Conservation (phyloP, 1,284 basidiomycete species). For the Moesziomyces parantarcticus region DNA sequence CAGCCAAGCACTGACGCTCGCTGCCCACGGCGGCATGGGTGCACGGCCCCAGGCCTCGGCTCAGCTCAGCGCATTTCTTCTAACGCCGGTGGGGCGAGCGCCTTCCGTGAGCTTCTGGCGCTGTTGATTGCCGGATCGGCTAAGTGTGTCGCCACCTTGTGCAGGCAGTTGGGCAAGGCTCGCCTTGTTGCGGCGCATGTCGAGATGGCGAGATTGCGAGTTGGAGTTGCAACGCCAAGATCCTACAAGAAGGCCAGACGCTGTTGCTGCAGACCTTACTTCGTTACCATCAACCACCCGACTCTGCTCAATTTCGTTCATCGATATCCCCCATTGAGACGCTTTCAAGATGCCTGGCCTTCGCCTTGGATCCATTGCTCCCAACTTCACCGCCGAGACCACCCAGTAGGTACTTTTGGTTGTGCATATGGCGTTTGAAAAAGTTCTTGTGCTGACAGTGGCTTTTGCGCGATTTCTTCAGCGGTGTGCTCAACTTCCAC, state of each 20-base stretch:
- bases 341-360: constrained; percentile 67
- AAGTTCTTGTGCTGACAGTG: too few species aligned
- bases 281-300: not conserved
- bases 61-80: not conserved
- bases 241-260: constrained; percentile 14
- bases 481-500: constrained; percentile 76
- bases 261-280: not conserved
- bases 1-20: too few species aligned
- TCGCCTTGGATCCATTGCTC: constrained; percentile 64
- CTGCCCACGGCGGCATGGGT: too few species aligned
- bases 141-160: too few species aligned
- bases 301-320: constrained; percentile 1
- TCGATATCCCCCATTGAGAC: not conserved
- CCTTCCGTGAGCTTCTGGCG: too few species aligned
- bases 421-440: too few species aligned
- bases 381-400: constrained; percentile 66
- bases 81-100: constrained; percentile 1
- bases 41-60: too few species aligned
- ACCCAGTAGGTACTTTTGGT: constrained; percentile 64
- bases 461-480: constrained; percentile 2
- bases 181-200: too few species aligned
- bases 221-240: too few species aligned
- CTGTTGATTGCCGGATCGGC: too few species aligned
- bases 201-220: constrained; percentile 1
- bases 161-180: too few species aligned